These are phyloP conservation scores for Dalbergia cultrata DNA, from an alignment of 306 rosid species.

Conservation along the genomic window DNA sequence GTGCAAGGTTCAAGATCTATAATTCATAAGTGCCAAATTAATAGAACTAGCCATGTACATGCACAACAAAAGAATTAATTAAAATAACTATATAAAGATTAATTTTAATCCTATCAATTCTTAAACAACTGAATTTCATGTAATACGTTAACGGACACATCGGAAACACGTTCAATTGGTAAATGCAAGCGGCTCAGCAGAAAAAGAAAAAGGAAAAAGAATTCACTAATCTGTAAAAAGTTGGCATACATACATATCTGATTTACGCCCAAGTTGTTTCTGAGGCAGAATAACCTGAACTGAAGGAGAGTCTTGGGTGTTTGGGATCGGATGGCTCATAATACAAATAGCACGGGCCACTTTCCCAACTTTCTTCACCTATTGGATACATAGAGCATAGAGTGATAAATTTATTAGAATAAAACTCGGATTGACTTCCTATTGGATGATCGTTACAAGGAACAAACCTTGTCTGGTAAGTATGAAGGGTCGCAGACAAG, in stretches of 20 bases:
- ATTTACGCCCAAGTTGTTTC: constrained; percentile 70
- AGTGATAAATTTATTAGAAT: not conserved
- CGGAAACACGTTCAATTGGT: not conserved
- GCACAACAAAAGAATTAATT: no score
- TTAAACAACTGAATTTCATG: not conserved
- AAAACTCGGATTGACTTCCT: constrained; percentile 5
- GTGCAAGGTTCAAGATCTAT: no score
- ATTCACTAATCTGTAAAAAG: not conserved
- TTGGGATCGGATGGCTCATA: constrained; percentile 74
- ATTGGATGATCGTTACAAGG: not conserved
- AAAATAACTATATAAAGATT: no score
- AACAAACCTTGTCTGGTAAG: constrained; percentile 60
- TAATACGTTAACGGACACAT: not conserved
- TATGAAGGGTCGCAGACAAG: constrained; percentile 72
- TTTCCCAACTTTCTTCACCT: constrained; percentile 69
- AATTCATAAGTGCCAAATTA: no score
- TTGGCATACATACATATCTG: constrained; percentile 59
- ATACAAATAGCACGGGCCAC: constrained; percentile 74
- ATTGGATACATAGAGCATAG: constrained; percentile 13
- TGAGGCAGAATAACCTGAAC: constrained; percentile 71
- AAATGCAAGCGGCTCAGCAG: not conserved
- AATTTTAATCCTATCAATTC: not conserved
- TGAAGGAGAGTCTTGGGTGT: constrained; percentile 62
- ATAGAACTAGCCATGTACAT: no score
- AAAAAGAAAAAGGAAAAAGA: not conserved